A percentile compares a stretch with the other conserved stretches of the same genome.
phyloP scores from a whole-genome alignment of 2,329 filamentous ascomycete species.

The Xylaria sp. region DNA sequence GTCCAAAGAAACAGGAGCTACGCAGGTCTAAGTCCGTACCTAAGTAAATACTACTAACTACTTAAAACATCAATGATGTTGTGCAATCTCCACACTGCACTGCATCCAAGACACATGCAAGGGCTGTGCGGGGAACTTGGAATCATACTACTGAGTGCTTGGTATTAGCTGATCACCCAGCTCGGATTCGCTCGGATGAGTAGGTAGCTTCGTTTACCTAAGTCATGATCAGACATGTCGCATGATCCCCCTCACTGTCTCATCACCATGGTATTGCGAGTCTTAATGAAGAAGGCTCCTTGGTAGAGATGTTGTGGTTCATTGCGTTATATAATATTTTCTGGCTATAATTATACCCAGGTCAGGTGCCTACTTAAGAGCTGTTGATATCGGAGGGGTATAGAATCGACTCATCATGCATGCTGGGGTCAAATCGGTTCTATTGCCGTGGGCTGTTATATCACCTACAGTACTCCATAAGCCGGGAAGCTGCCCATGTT shows the following conservation, averaged over 20 bases:
- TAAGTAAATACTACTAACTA: too few species aligned
- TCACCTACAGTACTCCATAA: not conserved
- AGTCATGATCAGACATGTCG: constrained; percentile 1
- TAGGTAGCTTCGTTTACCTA: not conserved
- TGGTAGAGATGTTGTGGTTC: not conserved
- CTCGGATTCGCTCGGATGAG: not conserved
- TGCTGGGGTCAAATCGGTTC: constrained; percentile 3
- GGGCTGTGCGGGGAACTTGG: not conserved
- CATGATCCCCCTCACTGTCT: not conserved
- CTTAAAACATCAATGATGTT: too few species aligned
- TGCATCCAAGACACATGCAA: not conserved
- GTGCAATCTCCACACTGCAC: not conserved
- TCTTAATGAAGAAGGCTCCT: too few species aligned
- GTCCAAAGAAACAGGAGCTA: not conserved
- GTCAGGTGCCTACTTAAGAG: not conserved
- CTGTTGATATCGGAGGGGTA: not conserved
- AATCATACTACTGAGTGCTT: not conserved
- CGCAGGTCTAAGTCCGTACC: too few species aligned
- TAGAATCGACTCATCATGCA: not conserved
- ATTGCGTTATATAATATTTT: not conserved
- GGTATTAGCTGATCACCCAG: not conserved
- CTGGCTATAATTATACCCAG: not conserved
- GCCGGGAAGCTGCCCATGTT: not conserved
- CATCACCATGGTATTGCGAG: not conserved
- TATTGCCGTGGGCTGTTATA: not conserved